Evolutionary conservation across 2,329 filamentous ascomycete genomes (phyloP).

Genomic region (Sclerotinia subarctica): DNA sequence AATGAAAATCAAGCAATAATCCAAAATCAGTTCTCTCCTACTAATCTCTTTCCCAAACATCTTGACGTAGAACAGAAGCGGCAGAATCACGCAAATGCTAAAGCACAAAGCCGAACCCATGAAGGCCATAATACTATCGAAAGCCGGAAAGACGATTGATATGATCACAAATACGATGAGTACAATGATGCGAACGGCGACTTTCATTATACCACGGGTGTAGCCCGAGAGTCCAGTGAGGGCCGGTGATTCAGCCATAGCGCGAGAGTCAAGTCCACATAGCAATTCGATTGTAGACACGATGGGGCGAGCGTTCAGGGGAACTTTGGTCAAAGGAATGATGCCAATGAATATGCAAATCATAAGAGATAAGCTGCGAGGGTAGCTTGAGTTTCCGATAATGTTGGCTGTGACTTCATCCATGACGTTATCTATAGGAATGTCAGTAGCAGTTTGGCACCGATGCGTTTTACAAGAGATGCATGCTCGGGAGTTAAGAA

Average conservation of each 20-base stretch:
- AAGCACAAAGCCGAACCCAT: conserved; percentile 90
- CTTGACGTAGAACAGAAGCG: conserved; percentile 84
- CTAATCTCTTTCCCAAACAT: conserved; percentile 75
- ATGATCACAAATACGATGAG: conserved; percentile 73
- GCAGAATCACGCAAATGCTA: conserved; percentile 89
- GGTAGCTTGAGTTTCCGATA: conserved; percentile 70
- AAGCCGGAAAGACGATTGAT: conserved; percentile 65
- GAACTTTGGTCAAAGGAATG: conserved; percentile 94
- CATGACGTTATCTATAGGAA: conserved; percentile 48
- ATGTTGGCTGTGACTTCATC: conserved; percentile 93
- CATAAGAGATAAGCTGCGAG: conserved; percentile 67
- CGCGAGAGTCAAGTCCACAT: conserved; percentile 55
- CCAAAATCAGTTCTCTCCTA: conserved; percentile 58
- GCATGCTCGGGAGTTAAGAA: background rate
- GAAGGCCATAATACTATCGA: conserved; percentile 70
- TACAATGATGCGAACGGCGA: conserved; percentile 61
- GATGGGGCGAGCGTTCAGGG: conserved; percentile 83
- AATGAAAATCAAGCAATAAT: conserved; percentile 66
- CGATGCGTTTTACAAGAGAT: background rate
- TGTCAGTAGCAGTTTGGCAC: background rate
- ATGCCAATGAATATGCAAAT: conserved; percentile 86
- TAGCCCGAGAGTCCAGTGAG: conserved; percentile 54
- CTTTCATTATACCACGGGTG: conserved; percentile 57
- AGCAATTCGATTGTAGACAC: conserved; percentile 81
- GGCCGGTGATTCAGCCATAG: conserved; percentile 46